Conservation (phyloP, 2,329 filamentous ascomycete species). For the Graphilbum fragrans region DNA sequence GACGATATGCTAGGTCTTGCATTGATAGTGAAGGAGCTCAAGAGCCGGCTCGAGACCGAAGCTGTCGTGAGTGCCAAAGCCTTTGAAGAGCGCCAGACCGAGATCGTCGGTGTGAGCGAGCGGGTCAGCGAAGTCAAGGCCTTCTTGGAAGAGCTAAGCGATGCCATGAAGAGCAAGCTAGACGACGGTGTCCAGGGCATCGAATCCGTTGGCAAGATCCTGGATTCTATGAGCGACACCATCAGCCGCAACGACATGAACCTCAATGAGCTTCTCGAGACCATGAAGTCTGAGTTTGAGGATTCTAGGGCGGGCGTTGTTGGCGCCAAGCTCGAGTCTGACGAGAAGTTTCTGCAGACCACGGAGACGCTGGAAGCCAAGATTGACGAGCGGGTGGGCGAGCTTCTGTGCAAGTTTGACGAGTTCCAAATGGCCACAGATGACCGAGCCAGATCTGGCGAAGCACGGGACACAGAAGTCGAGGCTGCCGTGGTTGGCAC, state of each 20-base stretch:
- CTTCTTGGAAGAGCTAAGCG: constrained; percentile 67
- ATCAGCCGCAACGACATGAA: constrained; percentile 48
- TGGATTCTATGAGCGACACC: constrained; percentile 54
- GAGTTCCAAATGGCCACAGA: constrained; percentile 67
- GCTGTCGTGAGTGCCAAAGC: constrained; percentile 65
- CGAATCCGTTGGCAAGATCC: constrained; percentile 58
- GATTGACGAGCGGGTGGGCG: constrained; percentile 55
- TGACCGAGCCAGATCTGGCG: constrained; percentile 59
- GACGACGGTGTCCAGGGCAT: constrained; percentile 62
- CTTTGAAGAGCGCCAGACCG: constrained; percentile 72
- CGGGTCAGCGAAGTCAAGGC: constrained; percentile 57
- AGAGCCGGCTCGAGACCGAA: constrained; percentile 50
- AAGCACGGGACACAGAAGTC: constrained; percentile 60
- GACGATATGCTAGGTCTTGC: constrained; percentile 63
- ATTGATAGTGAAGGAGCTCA: constrained; percentile 55
- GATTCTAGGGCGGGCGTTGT: constrained; percentile 71
- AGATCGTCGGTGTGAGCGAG: constrained; percentile 67
- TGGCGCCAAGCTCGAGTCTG: constrained; percentile 68
- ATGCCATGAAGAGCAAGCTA: constrained; percentile 63
- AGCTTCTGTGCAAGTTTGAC: constrained; percentile 78
- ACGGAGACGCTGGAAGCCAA: constrained; percentile 41
- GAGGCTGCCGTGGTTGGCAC: constrained; percentile 63
- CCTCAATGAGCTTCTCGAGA: constrained; percentile 59
- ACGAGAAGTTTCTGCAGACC: constrained; percentile 59
- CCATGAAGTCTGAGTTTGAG: constrained; percentile 78